Conservation (phyloP, 2,329 filamentous ascomycete genomes). For the Trichophyton benhamiae region DNA sequence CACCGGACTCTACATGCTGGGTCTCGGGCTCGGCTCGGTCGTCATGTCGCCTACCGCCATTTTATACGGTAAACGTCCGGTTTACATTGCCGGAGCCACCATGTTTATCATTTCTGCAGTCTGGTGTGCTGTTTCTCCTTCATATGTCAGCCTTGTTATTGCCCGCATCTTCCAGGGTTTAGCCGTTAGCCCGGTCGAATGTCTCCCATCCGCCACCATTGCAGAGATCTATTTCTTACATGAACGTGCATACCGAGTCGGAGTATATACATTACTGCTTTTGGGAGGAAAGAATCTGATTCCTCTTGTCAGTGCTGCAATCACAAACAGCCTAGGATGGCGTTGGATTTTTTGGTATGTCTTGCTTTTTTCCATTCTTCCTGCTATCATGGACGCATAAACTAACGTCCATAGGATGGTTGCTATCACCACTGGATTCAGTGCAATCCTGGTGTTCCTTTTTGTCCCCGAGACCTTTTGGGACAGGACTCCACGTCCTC, state of each 20-base stretch:
- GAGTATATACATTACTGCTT: constrained; percentile 81
- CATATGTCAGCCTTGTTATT: constrained; percentile 63
- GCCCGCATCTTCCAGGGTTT: constrained; percentile 81
- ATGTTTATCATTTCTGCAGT: constrained; percentile 65
- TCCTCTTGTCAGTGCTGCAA: constrained; percentile 70
- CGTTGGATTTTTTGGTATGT: constrained; percentile 77
- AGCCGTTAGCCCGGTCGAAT: constrained; percentile 80
- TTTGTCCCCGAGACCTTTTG: constrained; percentile 95
- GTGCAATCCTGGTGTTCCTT: constrained; percentile 62
- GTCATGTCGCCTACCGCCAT: constrained; percentile 84
- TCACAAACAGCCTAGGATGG: constrained; percentile 70
- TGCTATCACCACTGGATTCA: constrained; percentile 63
- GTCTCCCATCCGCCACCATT: constrained; percentile 82
- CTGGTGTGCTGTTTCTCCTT: constrained; percentile 79
- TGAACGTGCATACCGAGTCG: constrained; percentile 81
- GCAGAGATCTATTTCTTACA: constrained; percentile 95
- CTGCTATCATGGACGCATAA: background rate
- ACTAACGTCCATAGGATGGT: constrained; percentile 50
- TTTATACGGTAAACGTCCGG: constrained; percentile 75
- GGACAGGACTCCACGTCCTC: constrained; percentile 61
- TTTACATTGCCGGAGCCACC: constrained; percentile 66
- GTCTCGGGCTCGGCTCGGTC: constrained; percentile 72
- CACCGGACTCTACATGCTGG: constrained; percentile 89
- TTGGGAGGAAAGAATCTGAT: constrained; percentile 86
- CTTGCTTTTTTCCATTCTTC: background rate